phyloP scores from a whole-genome alignment of 164 flowering plant genomes.

The Buxus sempervirens region DNA sequence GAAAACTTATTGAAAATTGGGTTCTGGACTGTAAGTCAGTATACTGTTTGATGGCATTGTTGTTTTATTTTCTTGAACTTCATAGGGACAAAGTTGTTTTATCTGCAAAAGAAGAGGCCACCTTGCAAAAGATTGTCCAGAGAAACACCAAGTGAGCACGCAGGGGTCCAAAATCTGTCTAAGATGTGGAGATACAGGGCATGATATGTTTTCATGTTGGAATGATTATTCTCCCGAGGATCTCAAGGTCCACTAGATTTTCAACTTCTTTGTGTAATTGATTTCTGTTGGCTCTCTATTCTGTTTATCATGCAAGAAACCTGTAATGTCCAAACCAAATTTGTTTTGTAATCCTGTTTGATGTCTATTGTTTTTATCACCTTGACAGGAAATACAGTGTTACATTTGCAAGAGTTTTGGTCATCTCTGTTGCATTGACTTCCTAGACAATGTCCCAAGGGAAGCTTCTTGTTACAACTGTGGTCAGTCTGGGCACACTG shows the following conservation, averaged over 20 bases:
- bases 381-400: slow-evolving; percentile 69
- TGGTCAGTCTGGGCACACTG: slow-evolving; percentile 80
- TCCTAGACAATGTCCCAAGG: slow-evolving; percentile 29
- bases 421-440: slow-evolving; percentile 68
- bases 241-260: slow-evolving; percentile 55
- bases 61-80: slow-evolving; percentile 1
- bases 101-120: slow-evolving; percentile 83
- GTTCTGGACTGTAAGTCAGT: not conserved
- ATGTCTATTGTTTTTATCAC: not conserved
- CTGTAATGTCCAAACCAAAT: not conserved
- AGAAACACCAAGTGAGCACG: slow-evolving; percentile 29
- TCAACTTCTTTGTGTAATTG: not conserved
- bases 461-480: slow-evolving; percentile 81
- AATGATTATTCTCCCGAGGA: slow-evolving; percentile 48
- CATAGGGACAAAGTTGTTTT: slow-evolving; percentile 65
- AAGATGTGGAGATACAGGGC: slow-evolving; percentile 66
- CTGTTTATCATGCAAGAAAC: not conserved
- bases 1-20: not conserved
- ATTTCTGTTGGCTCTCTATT: not conserved
- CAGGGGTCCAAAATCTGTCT: slow-evolving; percentile 50
- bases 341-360: not conserved
- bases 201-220: slow-evolving; percentile 51
- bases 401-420: slow-evolving; percentile 72
- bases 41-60: not conserved
- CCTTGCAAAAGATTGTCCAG: slow-evolving; percentile 79